Base-by-base conservation (phyloP, 768 basidiomycete genomes). In the Lactarius sanguifluus region DNA sequence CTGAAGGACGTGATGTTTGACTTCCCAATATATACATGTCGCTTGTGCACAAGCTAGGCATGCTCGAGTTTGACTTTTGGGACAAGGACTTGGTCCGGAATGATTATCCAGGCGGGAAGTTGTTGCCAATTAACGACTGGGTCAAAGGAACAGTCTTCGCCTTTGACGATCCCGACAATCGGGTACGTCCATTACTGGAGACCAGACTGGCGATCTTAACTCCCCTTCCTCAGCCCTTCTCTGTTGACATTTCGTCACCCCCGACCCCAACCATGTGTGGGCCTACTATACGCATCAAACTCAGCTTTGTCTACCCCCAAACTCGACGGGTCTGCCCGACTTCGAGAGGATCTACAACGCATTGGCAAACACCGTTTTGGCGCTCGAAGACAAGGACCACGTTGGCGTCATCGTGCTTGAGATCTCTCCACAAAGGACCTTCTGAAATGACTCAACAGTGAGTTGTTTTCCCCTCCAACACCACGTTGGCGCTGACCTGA, bases 331-430 rank as follows among this genome's bases (percentile, higher is more conserved):
- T 15, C 75, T 78, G 23, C 76, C 86, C 69, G 77, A 83, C 57
- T 87, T 84, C 62, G 81, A 82, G 23, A 85, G 83, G 47, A 79
- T 90, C 32, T 91, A 86, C 73, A 72, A 73, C 0, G 86, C 91
- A 61, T 80, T 92, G 15, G 76, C 86, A 3, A 85, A 85, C 30
- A 79, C 94, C 4, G 86, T 90, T 15, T 89, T 90, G 45, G 87
- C 87, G 1, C 83, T 82, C 18, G 80, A 86, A 1, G 81, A 79
- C 7, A 88, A 93, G 71, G 96, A 98, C 73, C 89, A 97, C 45
- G 77, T 96, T 2, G 96, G 96, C 0, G 94, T 98, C 0, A 93
- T 98, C 41, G 91, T 97, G 87, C 77, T 99, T 28, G 96, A 98
- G 78, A 91, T 98, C 66, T 81, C 86, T 79, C 85, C 16, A 96